phyloP scores from a whole-genome alignment of 177 flowering plant genomes.

The Vitis hybrid region DNA sequence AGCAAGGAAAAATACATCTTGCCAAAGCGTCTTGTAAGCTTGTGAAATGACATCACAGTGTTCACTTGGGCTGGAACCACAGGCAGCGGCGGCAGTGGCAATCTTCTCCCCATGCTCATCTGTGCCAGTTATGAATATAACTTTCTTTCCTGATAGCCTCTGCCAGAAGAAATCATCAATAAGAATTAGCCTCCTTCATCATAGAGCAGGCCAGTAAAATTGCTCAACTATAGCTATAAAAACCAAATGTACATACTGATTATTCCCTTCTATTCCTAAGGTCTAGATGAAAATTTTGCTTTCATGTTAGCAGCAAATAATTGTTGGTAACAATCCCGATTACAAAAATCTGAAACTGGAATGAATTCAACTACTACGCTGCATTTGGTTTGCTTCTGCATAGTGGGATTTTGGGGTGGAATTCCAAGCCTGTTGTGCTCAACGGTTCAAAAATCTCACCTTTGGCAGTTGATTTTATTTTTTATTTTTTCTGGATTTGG shows the following conservation, averaged over 20 bases:
- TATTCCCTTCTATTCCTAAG: background rate
- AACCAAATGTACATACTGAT: background rate
- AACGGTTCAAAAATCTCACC: no score
- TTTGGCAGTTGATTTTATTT: no score
- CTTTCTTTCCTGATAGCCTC: conserved; percentile 86
- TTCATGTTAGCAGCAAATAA: background rate
- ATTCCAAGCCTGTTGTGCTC: no score
- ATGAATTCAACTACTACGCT: no score
- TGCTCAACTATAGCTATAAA: background rate
- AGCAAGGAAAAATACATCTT: conserved; percentile 48
- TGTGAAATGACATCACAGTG: conserved; percentile 83
- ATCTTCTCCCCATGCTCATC: conserved; percentile 99
- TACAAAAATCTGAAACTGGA: no score
- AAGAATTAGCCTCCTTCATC: background rate
- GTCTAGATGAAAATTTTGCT: background rate
- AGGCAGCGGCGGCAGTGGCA: conserved; percentile 77
- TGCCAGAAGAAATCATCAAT: conserved; percentile 27
- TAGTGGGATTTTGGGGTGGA: no score
- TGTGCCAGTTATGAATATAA: conserved; percentile 89
- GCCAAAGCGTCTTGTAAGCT: conserved; percentile 80
- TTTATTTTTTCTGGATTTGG: no score
- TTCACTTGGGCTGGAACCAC: conserved; percentile 68
- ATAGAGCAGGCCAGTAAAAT: background rate
- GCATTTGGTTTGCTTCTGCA: no score
- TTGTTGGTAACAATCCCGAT: background rate